Base-by-base conservation (phyloP, 2,329 filamentous ascomycete genomes). In the Hymenoscyphus repandus region DNA sequence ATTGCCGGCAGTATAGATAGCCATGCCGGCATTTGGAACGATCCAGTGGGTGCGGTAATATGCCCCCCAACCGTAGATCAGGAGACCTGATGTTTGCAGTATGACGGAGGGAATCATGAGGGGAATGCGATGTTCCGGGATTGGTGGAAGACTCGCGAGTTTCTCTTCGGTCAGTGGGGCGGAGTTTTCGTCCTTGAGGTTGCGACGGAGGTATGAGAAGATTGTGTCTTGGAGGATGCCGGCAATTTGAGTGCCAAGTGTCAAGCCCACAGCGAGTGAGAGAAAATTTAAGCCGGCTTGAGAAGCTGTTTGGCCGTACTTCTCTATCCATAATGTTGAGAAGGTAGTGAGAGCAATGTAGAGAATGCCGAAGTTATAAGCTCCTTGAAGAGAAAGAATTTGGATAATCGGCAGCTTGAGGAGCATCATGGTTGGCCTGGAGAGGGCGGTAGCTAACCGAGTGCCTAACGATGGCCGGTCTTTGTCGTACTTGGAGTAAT, bases 81-180 rank as follows among this genome's bases (percentile, higher is more conserved):
- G 71, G 0, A 82, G 68, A 1, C 75, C 73, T 10, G 82, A 66
- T 0, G 81, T 81, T 0, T 83, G 36, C 1, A 82, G 53, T 0
- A 83, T 39, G 0, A 73, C 74, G 0, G 74, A 77, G 0, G 77
- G 68, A 10, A 79, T 57, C 66, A 82, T 77, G 1, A 83, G 68
- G 0, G 80, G 80, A 0, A 83, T 69, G 11, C 83, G 77, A 58
- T 78, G 82, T 55, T 87, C 83, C 0, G 83, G 82, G 7, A 37
- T 12, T 18, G 10, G 15, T 3, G 41, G 18, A 13, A 12, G 12
- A 17, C 6, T 48, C 49, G 2, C 13, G n/a, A n/a, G n/a, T n/a
- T n/a, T n/a, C n/a, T n/a, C n/a, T n/a, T 31, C 9, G 13, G 7
- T 69, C 15, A 32, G 5, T 41, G 18, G 2, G 27, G 67, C 6